Percentiles rank a stretch among this genome's conserved stretches.
Evolutionary conservation across 495 filamentous ascomycete genomes (phyloP).

Genomic region (Endocarpon pusillum): DNA sequence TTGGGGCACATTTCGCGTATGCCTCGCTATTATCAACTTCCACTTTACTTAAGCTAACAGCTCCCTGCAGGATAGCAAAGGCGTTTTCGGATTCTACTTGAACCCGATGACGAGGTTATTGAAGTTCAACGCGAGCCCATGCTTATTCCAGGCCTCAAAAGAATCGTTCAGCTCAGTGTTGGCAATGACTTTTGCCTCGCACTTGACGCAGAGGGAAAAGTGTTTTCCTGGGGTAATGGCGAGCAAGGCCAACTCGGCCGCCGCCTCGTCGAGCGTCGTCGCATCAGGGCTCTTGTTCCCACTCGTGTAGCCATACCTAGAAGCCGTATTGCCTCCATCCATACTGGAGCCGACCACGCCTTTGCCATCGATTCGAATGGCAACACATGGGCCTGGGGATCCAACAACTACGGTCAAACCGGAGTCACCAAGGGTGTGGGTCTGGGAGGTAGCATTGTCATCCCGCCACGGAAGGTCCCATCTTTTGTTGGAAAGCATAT

Average conservation of each 20-base stretch:
- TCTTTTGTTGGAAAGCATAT: slow-evolving; percentile 33
- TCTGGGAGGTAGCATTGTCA: slow-evolving; percentile 39
- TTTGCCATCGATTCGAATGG: slow-evolving; percentile 59
- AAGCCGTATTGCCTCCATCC: slow-evolving; percentile 36
- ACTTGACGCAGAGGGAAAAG: slow-evolving; percentile 33
- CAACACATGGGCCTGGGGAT: slow-evolving; percentile 66
- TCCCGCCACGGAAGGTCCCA: slow-evolving; percentile 40
- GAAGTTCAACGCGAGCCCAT: slow-evolving; percentile 30
- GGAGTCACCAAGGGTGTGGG: slow-evolving; percentile 56
- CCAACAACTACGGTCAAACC: slow-evolving; percentile 74
- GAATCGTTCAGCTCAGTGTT: slow-evolving; percentile 36
- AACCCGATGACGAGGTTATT: slow-evolving; percentile 9
- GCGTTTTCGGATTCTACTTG: slow-evolving; percentile 36
- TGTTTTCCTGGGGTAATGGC: slow-evolving; percentile 46
- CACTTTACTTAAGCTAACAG: slow-evolving; percentile 10
- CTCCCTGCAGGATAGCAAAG: slow-evolving; percentile 33
- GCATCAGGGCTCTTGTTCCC: slow-evolving; percentile 18
- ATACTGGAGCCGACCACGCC: slow-evolving; percentile 38
- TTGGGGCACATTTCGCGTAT: slow-evolving; percentile 55
- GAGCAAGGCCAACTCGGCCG: slow-evolving; percentile 49
- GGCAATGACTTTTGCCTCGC: slow-evolving; percentile 49
- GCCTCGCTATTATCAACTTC: slow-evolving; percentile 8
- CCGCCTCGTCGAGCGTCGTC: slow-evolving; percentile 37
- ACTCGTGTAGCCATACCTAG: slow-evolving; percentile 15
- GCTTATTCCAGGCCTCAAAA: slow-evolving; percentile 33